phyloP scores from a whole-genome alignment of 352 stramenopile species.

The Pseudoperonospora humuli region DNA sequence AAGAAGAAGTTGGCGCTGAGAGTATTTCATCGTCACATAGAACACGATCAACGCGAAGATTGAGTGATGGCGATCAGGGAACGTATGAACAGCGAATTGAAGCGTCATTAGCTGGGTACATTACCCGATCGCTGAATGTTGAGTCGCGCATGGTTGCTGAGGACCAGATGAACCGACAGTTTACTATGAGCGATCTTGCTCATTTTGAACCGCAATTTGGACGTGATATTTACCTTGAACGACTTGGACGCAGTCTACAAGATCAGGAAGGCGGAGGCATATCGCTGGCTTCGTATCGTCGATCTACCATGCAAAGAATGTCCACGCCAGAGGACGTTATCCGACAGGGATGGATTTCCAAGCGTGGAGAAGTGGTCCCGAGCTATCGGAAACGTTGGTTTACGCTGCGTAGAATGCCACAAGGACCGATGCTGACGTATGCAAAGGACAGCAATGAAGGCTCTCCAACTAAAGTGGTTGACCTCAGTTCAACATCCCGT shows the following conservation, averaged over 20 bases:
- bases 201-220: conserved; percentile 68
- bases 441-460: conserved; percentile 50
- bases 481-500: conserved; percentile 67
- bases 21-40: conserved; percentile 24
- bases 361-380: conserved; percentile 64
- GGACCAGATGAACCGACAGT: conserved; percentile 25
- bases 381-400: conserved; percentile 82
- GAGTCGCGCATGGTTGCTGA: conserved; percentile 27
- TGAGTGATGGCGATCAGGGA: conserved; percentile 37
- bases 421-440: conserved; percentile 75
- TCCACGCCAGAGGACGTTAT: conserved; percentile 34
- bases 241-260: conserved; percentile 50
- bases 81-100: conserved; percentile 68
- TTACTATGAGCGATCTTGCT: conserved; percentile 56
- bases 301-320: conserved; percentile 51
- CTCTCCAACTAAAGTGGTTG: conserved; percentile 57
- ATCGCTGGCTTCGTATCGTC: conserved; percentile 59
- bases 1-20: conserved; percentile 37
- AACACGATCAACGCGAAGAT: conserved; percentile 22
- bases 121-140: conserved; percentile 42
- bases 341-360: conserved; percentile 71
- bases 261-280: conserved; percentile 49
- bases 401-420: conserved; percentile 60
- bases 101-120: conserved; percentile 44
- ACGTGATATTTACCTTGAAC: conserved; percentile 58